Evolutionary conservation across 495 filamentous ascomycete species (phyloP).

Genomic region (Pyrenula massariospora): DNA sequence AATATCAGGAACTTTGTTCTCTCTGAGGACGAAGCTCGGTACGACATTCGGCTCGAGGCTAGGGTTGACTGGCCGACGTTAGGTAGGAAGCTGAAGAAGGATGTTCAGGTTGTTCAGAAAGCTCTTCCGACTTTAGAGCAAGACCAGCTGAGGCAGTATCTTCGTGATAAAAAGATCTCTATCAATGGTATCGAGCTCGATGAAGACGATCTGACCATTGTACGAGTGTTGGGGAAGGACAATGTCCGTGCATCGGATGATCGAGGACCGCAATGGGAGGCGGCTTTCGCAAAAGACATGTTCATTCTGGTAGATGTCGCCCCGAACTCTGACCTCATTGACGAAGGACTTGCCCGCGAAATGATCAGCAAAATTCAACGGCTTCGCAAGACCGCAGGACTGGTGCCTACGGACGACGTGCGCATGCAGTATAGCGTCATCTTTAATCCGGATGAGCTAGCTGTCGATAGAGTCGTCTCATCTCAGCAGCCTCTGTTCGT

Average conservation of each 20-base stretch:
- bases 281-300: constrained; percentile 77
- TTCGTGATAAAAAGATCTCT: constrained; percentile 54
- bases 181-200: constrained; percentile 76
- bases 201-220: constrained; percentile 73
- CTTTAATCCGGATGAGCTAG: constrained; percentile 63
- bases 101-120: constrained; percentile 79
- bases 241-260: constrained; percentile 53
- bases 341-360: constrained; percentile 69
- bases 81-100: constrained; percentile 95
- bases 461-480: constrained; percentile 62
- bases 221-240: no score
- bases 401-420: constrained; percentile 73
- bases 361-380: constrained; percentile 75
- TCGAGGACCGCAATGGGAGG: constrained; percentile 58
- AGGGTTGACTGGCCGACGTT: constrained; percentile 85
- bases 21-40: constrained; percentile 75
- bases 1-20: constrained; percentile 81
- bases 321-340: constrained; percentile 59
- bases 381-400: constrained; percentile 69
- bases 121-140: constrained; percentile 70
- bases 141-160: constrained; percentile 64
- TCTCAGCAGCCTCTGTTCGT: constrained; percentile 57
- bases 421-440: constrained; percentile 73
- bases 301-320: constrained; percentile 69
- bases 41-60: constrained; percentile 82